Conservation (phyloP, 2,329 filamentous ascomycete genomes). For the Hymenoscyphus occultus region DNA sequence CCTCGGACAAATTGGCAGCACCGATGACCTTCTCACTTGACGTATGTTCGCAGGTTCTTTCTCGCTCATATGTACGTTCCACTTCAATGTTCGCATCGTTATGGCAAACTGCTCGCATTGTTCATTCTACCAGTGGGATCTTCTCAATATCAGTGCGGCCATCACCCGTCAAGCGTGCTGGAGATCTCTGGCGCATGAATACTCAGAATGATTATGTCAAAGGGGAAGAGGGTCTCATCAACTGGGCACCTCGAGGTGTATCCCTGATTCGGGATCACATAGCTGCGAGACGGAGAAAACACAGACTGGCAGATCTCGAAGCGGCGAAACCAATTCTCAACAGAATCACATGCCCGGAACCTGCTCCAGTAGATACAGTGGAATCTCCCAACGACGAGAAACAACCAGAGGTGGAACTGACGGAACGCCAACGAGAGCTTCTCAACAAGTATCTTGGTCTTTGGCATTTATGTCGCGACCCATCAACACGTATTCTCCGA, state of each 20-base stretch:
- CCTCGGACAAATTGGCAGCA: conserved; percentile 77
- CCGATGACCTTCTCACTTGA: conserved; percentile 85
- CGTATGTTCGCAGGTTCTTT: conserved; percentile 77
- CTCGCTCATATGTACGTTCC: conserved; percentile 79
- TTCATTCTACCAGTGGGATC: conserved; percentile 81
- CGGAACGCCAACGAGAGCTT: conserved; percentile 40
- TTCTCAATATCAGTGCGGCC: conserved; percentile 86
- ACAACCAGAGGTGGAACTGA: conserved; percentile 13
- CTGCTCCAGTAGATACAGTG: conserved; percentile 7
- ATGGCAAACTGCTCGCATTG: conserved; percentile 80
- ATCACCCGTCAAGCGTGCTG: conserved; percentile 83
- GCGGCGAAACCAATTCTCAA: conserved; percentile 65
- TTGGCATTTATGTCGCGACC: conserved; percentile 36
- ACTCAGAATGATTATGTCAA: conserved; percentile 95
- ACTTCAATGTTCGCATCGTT: conserved; percentile 83
- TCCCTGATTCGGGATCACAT: conserved; percentile 90
- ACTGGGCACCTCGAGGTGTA: conserved; percentile 86
- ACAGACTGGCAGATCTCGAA: conserved; percentile 76
- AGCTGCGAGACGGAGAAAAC: conserved; percentile 66
- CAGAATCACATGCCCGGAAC: conserved; percentile 47
- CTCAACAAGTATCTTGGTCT: conserved; percentile 40
- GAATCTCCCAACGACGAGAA: conserved; percentile 32
- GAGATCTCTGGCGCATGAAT: conserved; percentile 94
- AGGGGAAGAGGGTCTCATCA: conserved; percentile 80
- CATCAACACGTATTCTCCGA: conserved; percentile 49